Percentiles rank a stretch among this genome's conserved stretches.
These are phyloP conservation scores for Fistulifera solaris DNA, from an alignment of 108 stramenopile species.

Conservation along the genomic window DNA sequence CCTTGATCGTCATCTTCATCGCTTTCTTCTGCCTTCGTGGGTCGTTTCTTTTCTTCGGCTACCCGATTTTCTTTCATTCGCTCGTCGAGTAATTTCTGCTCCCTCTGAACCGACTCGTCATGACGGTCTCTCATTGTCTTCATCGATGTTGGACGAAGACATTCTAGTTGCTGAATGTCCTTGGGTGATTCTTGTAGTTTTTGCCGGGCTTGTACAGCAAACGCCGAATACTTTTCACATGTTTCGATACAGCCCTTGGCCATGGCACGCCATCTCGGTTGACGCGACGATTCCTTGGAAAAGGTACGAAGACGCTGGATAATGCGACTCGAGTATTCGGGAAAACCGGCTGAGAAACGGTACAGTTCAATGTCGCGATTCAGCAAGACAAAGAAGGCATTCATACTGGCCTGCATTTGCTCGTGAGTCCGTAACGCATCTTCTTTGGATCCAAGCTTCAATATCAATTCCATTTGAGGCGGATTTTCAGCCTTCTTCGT, in stretches of 20 bases:
- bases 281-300: slow-evolving; percentile 54
- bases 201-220: slow-evolving; percentile 41
- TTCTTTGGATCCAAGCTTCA: slow-evolving; percentile 64
- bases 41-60: slow-evolving; percentile 14
- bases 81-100: slow-evolving; percentile 26
- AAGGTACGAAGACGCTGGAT: slow-evolving; percentile 68
- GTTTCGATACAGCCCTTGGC: slow-evolving; percentile 76
- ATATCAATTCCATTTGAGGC: slow-evolving; percentile 35
- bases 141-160: slow-evolving; percentile 47
- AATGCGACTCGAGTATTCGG: slow-evolving; percentile 72
- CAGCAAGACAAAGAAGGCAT: slow-evolving; percentile 66
- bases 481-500: slow-evolving; percentile 11
- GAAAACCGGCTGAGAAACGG: slow-evolving; percentile 78
- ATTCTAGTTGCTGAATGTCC: slow-evolving; percentile 76
- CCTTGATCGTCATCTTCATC: slow-evolving; percentile 11
- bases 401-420: slow-evolving; percentile 66
- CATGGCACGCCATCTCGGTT: slow-evolving; percentile 72
- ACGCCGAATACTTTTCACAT: slow-evolving; percentile 52
- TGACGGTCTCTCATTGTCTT: slow-evolving; percentile 74
- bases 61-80: slow-evolving; percentile 1
- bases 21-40: slow-evolving; percentile 15
- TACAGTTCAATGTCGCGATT: slow-evolving; percentile 83
- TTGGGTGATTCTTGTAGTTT: slow-evolving; percentile 67
- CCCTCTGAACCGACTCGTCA: slow-evolving; percentile 64
- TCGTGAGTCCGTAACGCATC: slow-evolving; percentile 66